phyloP scores from a whole-genome alignment of 352 stramenopile genomes.

The Globisporangium recalcitrans region DNA sequence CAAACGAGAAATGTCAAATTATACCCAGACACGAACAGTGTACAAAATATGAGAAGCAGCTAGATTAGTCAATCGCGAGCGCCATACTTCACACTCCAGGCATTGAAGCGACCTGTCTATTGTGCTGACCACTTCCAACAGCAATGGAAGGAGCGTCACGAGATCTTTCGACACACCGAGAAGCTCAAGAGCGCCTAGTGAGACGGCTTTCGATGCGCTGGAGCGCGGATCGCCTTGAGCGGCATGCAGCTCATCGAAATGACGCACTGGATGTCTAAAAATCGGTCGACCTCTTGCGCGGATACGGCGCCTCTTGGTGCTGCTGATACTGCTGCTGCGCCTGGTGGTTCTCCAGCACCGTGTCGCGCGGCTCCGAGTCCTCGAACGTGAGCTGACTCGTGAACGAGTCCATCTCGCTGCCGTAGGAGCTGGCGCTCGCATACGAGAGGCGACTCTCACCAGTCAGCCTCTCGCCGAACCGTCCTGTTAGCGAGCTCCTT shows the following conservation, averaged over 20 bases:
- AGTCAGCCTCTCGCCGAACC: constrained; percentile 2
- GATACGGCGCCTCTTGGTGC: constrained; percentile 11
- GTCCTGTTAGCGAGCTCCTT: constrained; percentile 39
- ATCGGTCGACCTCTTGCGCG: constrained; percentile 45
- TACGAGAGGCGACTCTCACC: constrained; percentile 11
- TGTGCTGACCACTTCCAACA: not conserved
- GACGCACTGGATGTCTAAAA: constrained; percentile 19
- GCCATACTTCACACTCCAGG: not conserved
- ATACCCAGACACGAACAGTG: too few species aligned
- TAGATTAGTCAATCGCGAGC: too few species aligned
- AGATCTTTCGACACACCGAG: constrained; percentile 18
- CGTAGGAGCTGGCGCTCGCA: constrained; percentile 20
- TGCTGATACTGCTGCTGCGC: constrained; percentile 1
- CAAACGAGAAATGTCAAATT: too few species aligned
- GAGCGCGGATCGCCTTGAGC: too few species aligned
- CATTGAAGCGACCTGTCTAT: too few species aligned
- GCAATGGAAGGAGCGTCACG: not conserved
- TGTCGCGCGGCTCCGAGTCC: constrained; percentile 23
- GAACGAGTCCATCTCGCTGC: constrained; percentile 29
- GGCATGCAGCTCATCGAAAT: too few species aligned
- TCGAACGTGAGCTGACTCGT: constrained; percentile 32
- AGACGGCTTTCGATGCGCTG: too few species aligned
- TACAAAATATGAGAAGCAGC: too few species aligned
- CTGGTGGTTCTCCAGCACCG: constrained; percentile 6
- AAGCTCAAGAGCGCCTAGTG: too few species aligned